These are phyloP conservation scores for Solanum commersonii DNA, from an alignment of 257 asterid species.

Conservation along the genomic window DNA sequence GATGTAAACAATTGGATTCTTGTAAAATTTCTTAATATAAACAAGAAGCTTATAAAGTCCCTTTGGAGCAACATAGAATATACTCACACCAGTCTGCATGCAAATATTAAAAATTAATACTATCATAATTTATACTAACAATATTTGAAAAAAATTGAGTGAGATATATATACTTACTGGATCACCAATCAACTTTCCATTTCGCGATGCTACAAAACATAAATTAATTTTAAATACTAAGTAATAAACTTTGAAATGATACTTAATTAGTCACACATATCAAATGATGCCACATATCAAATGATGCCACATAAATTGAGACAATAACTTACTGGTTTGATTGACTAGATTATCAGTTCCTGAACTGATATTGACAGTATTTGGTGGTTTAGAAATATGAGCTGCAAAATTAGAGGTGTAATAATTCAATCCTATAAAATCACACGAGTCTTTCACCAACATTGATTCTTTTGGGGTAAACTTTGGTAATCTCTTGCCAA, in stretches of 20 bases:
- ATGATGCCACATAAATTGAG: background rate
- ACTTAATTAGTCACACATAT: no score
- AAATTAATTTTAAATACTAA: background rate
- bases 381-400: background rate
- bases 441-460: conserved; percentile 37
- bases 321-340: conserved; percentile 10
- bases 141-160: background rate
- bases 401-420: conserved; percentile 37
- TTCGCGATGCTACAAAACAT: conserved; percentile 15
- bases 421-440: conserved; percentile 49
- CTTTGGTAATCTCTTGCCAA: conserved; percentile 36
- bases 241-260: no score
- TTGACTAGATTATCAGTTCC: conserved; percentile 7
- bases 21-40: background rate
- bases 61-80: conserved; percentile 22
- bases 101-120: background rate
- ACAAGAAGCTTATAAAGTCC: conserved; percentile 33
- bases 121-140: background rate
- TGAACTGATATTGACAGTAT: conserved; percentile 6
- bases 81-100: conserved; percentile 35
- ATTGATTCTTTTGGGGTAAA: conserved; percentile 17
- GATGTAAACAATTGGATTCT: background rate
- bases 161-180: conserved; percentile 15
- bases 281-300: no score
- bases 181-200: conserved; percentile 31